Percentiles rank a stretch among this genome's conserved stretches.
These are phyloP conservation scores for Didymella arachidicola DNA, from an alignment of 2,329 filamentous ascomycete species.

Conservation along the genomic window DNA sequence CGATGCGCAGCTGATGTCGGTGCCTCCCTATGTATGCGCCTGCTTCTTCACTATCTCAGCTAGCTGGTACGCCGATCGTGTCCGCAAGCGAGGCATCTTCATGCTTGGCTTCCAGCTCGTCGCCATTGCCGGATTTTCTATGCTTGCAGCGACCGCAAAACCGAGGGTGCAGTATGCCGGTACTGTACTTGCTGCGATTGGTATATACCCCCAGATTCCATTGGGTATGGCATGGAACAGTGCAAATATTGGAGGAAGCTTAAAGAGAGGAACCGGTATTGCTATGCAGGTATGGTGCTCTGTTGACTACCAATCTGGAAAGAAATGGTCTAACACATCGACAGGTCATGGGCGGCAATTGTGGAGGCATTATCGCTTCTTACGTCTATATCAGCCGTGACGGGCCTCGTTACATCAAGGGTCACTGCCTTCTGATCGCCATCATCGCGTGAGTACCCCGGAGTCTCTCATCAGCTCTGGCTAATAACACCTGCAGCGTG, in stretches of 20 bases:
- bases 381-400: slow-evolving; percentile 59
- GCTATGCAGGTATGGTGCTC: slow-evolving; percentile 56
- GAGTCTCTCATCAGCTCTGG: background rate
- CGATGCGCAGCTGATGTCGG: slow-evolving; percentile 49
- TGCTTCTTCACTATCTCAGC: slow-evolving; percentile 47
- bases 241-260: slow-evolving; percentile 64
- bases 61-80: slow-evolving; percentile 41
- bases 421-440: slow-evolving; percentile 58
- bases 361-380: slow-evolving; percentile 76
- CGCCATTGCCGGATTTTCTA: slow-evolving; percentile 63
- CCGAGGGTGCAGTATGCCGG: slow-evolving; percentile 46
- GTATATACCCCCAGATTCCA: slow-evolving; percentile 64
- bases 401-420: slow-evolving; percentile 54
- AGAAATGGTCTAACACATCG: background rate
- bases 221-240: slow-evolving; percentile 66
- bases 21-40: slow-evolving; percentile 67
- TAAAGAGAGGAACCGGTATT: slow-evolving; percentile 64
- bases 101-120: slow-evolving; percentile 44
- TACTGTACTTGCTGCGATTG: slow-evolving; percentile 48
- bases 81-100: slow-evolving; percentile 43
- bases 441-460: slow-evolving; percentile 47
- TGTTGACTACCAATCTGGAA: background rate
- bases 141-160: slow-evolving; percentile 40
- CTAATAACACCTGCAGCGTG: slow-evolving; percentile 49
- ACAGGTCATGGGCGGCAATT: slow-evolving; percentile 58